Percentiles rank a stretch among this genome's conserved stretches.
Evolutionary conservation across 2,329 filamentous ascomycete species (phyloP).

Genomic region (Rhytidhysteron rufulum): DNA sequence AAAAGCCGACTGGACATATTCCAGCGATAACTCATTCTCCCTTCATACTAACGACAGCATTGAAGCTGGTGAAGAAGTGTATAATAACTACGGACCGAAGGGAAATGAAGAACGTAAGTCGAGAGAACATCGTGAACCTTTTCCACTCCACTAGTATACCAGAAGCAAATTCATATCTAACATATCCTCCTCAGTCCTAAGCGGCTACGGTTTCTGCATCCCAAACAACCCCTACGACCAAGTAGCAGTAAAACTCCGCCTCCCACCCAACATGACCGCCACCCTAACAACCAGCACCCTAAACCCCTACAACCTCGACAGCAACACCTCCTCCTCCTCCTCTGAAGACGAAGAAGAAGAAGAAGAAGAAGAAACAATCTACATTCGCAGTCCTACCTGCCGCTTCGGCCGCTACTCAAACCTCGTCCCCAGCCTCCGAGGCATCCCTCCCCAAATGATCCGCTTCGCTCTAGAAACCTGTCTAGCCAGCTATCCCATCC

Average conservation of each 20-base stretch:
- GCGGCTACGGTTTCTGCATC: constrained; percentile 52
- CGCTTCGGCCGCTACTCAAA: constrained; percentile 32
- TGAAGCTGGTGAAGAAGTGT: constrained; percentile 40
- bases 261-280: constrained; percentile 29
- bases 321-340: constrained; percentile 7
- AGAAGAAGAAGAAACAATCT: constrained; percentile 18
- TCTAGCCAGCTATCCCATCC: constrained; percentile 18
- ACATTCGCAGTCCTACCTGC: constrained; percentile 30
- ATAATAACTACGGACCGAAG: constrained; percentile 54
- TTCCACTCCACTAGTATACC: not conserved
- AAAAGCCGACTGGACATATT: constrained; percentile 46
- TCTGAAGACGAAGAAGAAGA: too few species aligned
- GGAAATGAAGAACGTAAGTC: constrained; percentile 46
- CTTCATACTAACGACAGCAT: constrained; percentile 35
- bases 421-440: constrained; percentile 24
- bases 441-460: constrained; percentile 24
- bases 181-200: constrained; percentile 34
- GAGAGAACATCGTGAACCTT: too few species aligned
- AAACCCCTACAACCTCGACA: constrained; percentile 22
- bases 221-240: constrained; percentile 45
- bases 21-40: constrained; percentile 31
- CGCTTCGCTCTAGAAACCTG: constrained; percentile 29
- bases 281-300: constrained; percentile 12
- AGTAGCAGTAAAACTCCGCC: constrained; percentile 40
- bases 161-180: not conserved